These are phyloP conservation scores for Diaporthe amygdali DNA, from an alignment of 2,329 filamentous ascomycete species.

Conservation along the genomic window DNA sequence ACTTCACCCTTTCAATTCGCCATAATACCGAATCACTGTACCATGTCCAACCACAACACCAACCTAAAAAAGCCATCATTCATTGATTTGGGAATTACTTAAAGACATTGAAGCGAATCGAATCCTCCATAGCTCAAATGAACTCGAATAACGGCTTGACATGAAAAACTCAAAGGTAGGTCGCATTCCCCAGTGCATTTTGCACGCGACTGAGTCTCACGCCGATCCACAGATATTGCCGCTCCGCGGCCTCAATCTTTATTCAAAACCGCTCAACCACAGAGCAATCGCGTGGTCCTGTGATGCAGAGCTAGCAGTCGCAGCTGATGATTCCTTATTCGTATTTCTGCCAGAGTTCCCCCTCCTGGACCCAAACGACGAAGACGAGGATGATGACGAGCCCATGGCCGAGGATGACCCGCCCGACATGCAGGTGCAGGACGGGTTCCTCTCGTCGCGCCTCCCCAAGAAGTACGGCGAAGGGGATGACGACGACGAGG, in stretches of 20 bases:
- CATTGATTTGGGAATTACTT: neutral
- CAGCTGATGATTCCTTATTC: slow-evolving; percentile 59
- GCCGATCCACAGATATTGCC: slow-evolving; percentile 45
- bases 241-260: slow-evolving; percentile 43
- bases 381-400: slow-evolving; percentile 25
- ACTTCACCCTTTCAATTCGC: neutral
- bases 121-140: neutral
- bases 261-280: slow-evolving; percentile 34
- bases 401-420: neutral
- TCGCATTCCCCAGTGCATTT: neutral
- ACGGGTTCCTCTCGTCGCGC: slow-evolving; percentile 21
- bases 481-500: slow-evolving; percentile 29
- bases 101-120: neutral
- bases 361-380: slow-evolving; percentile 19
- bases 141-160: neutral
- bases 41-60: neutral
- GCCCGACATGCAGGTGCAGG: neutral
- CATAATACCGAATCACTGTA: neutral
- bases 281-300: slow-evolving; percentile 58
- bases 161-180: slow-evolving; percentile 24
- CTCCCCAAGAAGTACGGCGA: slow-evolving; percentile 26
- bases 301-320: slow-evolving; percentile 62
- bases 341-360: slow-evolving; percentile 55
- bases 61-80: neutral
- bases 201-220: slow-evolving; percentile 3